A percentile compares a stretch with the other conserved stretches of the same genome.
Evolutionary conservation across 352 stramenopile species (phyloP).

Genomic region (Aphanomyces euteiches): DNA sequence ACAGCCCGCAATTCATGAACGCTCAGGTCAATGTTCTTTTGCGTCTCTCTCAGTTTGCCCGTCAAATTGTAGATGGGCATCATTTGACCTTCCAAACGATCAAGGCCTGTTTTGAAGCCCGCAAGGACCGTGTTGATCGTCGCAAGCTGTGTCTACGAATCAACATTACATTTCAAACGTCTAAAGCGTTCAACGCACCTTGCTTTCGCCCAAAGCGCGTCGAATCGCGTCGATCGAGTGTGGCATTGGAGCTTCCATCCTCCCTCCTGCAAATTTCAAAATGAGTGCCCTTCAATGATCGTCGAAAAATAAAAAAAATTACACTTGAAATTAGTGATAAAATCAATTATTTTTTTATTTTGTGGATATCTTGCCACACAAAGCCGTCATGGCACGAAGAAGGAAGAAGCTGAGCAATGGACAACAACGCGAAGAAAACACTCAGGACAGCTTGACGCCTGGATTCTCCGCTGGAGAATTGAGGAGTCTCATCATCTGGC

Average conservation of each 20-base stretch:
- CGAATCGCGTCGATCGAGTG: slow-evolving; percentile 56
- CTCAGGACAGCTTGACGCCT: too few relatives aligned
- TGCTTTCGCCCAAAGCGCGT: slow-evolving; percentile 56
- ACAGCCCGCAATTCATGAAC: slow-evolving; percentile 65
- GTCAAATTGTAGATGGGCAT: slow-evolving; percentile 82
- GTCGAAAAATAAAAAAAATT: too few relatives aligned
- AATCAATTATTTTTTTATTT: too few relatives aligned
- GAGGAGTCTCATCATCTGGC: too few relatives aligned
- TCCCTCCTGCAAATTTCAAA: not conserved
- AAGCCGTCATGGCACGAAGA: too few relatives aligned
- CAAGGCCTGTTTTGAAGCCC: slow-evolving; percentile 39
- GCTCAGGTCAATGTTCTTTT: slow-evolving; percentile 81
- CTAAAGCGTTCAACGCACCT: slow-evolving; percentile 35
- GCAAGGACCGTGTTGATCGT: slow-evolving; percentile 61
- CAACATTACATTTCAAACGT: not conserved
- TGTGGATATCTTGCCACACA: too few relatives aligned
- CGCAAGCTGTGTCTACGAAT: slow-evolving; percentile 34
- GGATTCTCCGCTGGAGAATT: too few relatives aligned
- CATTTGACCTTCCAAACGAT: slow-evolving; percentile 59
- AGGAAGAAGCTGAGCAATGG: too few relatives aligned
- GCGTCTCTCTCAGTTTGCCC: slow-evolving; percentile 67
- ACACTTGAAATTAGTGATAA: too few relatives aligned
- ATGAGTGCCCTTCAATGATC: too few relatives aligned
- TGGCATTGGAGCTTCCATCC: slow-evolving; percentile 56
- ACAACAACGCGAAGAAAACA: too few relatives aligned